Evolutionary conservation across 805 yeast species (phyloP), one percentile per base, ranked within the genome.

Genomic region (Starmerella cellae): DNA sequence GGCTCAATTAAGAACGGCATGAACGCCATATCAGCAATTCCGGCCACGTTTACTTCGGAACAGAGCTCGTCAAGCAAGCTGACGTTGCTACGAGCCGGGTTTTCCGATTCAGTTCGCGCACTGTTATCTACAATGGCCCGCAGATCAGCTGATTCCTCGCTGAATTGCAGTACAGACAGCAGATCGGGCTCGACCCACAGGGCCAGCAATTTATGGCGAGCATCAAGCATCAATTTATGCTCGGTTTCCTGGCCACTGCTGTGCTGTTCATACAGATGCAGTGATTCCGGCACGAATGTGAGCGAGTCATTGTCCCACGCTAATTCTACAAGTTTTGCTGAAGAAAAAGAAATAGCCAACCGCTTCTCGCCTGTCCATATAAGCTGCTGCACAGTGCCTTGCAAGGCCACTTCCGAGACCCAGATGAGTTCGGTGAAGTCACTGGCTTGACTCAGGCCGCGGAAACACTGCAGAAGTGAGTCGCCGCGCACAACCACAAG

Each of bases 191-290:
- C 75, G 51, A 74, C 77, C 47, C 77, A 46, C 30, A 70, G 43
- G 74, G 66, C 48, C 74, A 68, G 3, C 74, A 42, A 78, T 39
- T 66, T 68, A 0, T 94, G 82, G 44, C 82, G 94, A 0, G 73
- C 64, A 20, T 74, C 61, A 44, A 81, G 66, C 8, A 63, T 61
- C 0, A 81, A 62, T 5, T 60, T 58, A 35, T 62, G 53, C 6
- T 50, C 55, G 21, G 24, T 10, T 5, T 6, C 55, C 53, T 33
- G 59, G n/a, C 17, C 18, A 16, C 14, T 38, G 31, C 10, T 16
- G 17, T 40, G 24, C 35, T 74, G 72, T 53, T 88, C 96, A 59
- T 87, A 91, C 57, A 73, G 84, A 62, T 91, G 98, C 39, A 91
- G 64, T 39, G 94, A 81, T 1, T 75, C 69, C 0, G 95, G 82